These are phyloP conservation scores for Caloboletus inedulis DNA, from an alignment of 1,284 basidiomycete genomes.

Conservation along the genomic window DNA sequence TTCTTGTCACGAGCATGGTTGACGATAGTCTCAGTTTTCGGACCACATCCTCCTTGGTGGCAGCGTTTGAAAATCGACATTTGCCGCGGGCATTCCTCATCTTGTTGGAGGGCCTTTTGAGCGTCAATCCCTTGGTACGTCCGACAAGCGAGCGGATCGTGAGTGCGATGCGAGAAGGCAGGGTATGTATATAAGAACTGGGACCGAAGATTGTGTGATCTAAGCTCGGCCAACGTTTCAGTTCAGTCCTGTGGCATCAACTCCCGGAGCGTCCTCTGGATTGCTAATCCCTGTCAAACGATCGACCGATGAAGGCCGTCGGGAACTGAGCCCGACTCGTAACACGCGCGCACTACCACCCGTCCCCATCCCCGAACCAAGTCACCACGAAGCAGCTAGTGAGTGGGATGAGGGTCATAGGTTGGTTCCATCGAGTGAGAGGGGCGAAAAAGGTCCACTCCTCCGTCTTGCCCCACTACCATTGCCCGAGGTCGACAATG, in stretches of 20 bases:
- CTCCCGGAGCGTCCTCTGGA: slow-evolving; percentile 7
- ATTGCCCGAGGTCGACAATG: slow-evolving; percentile 1
- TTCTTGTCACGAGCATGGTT: neutral
- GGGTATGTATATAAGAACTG: slow-evolving; percentile 41
- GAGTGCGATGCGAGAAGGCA: slow-evolving; percentile 60
- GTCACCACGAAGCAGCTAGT: neutral
- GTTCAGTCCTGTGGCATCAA: slow-evolving; percentile 24
- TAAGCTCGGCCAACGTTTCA: slow-evolving; percentile 3
- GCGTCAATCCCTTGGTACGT: slow-evolving; percentile 54
- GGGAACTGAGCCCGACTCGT: slow-evolving; percentile 9
- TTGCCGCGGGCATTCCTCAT: slow-evolving; percentile 68
- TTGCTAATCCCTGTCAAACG: slow-evolving; percentile 27
- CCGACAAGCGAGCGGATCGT: slow-evolving; percentile 74
- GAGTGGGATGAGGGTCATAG: neutral
- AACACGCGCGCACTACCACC: slow-evolving; percentile 22
- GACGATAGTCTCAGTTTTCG: slow-evolving; percentile 51
- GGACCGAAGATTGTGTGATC: neutral
- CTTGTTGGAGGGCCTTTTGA: slow-evolving; percentile 69
- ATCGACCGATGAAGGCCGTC: slow-evolving; percentile 11
- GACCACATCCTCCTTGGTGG: slow-evolving; percentile 45
- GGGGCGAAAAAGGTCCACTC: slow-evolving; percentile 13
- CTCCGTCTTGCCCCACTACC: slow-evolving; percentile 17
- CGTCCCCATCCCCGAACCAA: slow-evolving; percentile 5
- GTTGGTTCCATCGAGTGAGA: neutral
- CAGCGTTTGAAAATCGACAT: slow-evolving; percentile 62